Percentiles rank a stretch among this genome's conserved stretches.
phyloP scores from a whole-genome alignment of 2,329 filamentous ascomycete species.

The Uncinocarpus reesii region DNA sequence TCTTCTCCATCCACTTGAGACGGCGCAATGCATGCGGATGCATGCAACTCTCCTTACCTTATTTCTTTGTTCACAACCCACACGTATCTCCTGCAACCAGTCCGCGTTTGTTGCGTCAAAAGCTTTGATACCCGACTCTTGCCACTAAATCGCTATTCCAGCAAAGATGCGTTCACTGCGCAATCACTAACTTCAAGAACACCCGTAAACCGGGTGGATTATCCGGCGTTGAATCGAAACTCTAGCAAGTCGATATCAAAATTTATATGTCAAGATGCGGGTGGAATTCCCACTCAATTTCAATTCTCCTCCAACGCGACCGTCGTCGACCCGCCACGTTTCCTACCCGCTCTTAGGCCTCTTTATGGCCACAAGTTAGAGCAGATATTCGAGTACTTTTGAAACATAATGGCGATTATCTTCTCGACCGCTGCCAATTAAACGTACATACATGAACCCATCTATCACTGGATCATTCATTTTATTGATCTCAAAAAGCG shows the following conservation, averaged over 20 bases:
- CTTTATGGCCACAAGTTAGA: not conserved
- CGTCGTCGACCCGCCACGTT: constrained; percentile 9
- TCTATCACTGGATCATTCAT: not conserved
- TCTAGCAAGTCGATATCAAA: constrained; percentile 10
- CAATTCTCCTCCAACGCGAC: not conserved
- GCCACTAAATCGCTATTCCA: not conserved
- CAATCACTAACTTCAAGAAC: not conserved
- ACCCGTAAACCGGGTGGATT: not conserved
- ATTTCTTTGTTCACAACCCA: constrained; percentile 7
- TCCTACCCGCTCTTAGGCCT: constrained; percentile 2
- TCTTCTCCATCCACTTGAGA: not conserved
- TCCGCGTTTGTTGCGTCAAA: constrained; percentile 1
- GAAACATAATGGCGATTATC: constrained; percentile 11
- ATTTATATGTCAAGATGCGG: not conserved
- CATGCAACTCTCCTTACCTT: constrained; percentile 10
- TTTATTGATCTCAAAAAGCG: not conserved
- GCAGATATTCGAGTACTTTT: not conserved
- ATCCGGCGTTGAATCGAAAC: constrained; percentile 5
- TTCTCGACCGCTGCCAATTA: constrained; percentile 7
- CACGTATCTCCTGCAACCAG: constrained; percentile 6
- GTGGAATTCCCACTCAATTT: not conserved
- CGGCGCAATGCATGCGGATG: constrained; percentile 4
- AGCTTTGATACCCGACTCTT: constrained; percentile 12
- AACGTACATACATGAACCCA: constrained; percentile 12
- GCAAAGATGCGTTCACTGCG: not conserved